Conservation (phyloP, 495 filamentous ascomycete genomes). For the Hyaloscypha variabilis region DNA sequence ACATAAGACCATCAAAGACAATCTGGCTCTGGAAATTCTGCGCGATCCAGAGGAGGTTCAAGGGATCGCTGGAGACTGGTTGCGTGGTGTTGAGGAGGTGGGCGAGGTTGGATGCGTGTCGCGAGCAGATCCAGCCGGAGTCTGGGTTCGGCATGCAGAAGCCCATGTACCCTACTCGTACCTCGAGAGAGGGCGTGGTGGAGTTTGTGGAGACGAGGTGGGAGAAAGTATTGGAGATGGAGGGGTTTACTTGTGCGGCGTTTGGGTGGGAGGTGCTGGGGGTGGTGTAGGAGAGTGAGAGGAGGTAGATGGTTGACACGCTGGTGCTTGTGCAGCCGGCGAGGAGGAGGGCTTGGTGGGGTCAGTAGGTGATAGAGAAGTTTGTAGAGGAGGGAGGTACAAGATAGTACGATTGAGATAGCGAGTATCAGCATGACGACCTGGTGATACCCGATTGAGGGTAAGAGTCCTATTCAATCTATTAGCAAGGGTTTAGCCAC, state of each 20-base stretch:
- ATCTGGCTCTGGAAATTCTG: slow-evolving; percentile 75
- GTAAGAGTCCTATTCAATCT: slow-evolving; percentile 66
- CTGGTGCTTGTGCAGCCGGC: slow-evolving; percentile 70
- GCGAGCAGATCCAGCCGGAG: slow-evolving; percentile 67
- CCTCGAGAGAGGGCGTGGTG: slow-evolving; percentile 35
- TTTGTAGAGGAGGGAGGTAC: slow-evolving; percentile 53
- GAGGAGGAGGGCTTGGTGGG: background rate
- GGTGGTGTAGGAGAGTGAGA: slow-evolving; percentile 64
- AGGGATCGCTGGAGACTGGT: slow-evolving; percentile 65
- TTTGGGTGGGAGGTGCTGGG: background rate
- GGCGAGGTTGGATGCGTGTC: slow-evolving; percentile 76
- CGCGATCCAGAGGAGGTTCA: slow-evolving; percentile 77
- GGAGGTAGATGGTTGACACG: slow-evolving; percentile 75
- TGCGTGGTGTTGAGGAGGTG: slow-evolving; percentile 49
- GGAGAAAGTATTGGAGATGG: background rate
- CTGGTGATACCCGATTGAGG: slow-evolving; percentile 95
- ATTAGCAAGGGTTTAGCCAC: background rate
- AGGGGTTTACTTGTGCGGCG: background rate
- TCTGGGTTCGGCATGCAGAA: slow-evolving; percentile 73
- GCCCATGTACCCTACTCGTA: slow-evolving; percentile 67
- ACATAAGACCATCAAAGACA: slow-evolving; percentile 75
- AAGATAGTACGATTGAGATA: slow-evolving; percentile 87
- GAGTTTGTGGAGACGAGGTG: background rate
- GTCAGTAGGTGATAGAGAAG: background rate
- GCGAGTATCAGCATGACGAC: slow-evolving; percentile 95